Evolutionary conservation across 495 filamentous ascomycete genomes (phyloP).

Genomic region (Hypoxylon intermedium): DNA sequence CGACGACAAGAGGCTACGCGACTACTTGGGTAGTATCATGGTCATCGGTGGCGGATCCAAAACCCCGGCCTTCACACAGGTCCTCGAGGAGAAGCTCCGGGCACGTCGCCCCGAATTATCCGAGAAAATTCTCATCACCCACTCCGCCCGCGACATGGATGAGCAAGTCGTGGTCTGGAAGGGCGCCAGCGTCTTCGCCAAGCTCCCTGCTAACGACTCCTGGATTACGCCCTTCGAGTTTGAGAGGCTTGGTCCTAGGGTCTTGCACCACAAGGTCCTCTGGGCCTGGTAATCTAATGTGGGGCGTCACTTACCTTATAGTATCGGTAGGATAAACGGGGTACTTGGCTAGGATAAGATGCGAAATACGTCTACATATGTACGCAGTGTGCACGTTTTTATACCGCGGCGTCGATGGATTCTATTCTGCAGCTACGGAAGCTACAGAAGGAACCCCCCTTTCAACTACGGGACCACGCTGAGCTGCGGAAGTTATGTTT

Average conservation of each 20-base stretch:
- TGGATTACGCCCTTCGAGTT: conserved; percentile 92
- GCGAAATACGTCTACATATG: too few relatives aligned
- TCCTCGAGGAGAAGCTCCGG: conserved; percentile 82
- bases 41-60: conserved; percentile 89
- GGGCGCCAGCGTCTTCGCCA: conserved; percentile 96
- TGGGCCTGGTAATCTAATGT: conserved; percentile 69
- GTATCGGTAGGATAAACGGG: too few relatives aligned
- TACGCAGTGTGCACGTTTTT: too few relatives aligned
- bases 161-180: conserved; percentile 97
- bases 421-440: too few relatives aligned
- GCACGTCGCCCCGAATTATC: conserved; percentile 69
- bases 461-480: background rate
- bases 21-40: conserved; percentile 95
- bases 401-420: too few relatives aligned
- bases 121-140: conserved; percentile 87
- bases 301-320: too few relatives aligned
- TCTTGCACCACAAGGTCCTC: conserved; percentile 86
- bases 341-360: too few relatives aligned
- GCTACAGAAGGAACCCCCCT: background rate
- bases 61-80: conserved; percentile 74
- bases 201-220: conserved; percentile 87
- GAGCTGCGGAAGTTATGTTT: background rate
- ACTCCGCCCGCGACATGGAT: conserved; percentile 89
- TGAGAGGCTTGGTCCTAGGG: conserved; percentile 79
- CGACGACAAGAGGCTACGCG: conserved; percentile 90